Evolutionary conservation across 805 yeast genomes (phyloP).

Genomic region (Blastobotrys peoriensis): DNA sequence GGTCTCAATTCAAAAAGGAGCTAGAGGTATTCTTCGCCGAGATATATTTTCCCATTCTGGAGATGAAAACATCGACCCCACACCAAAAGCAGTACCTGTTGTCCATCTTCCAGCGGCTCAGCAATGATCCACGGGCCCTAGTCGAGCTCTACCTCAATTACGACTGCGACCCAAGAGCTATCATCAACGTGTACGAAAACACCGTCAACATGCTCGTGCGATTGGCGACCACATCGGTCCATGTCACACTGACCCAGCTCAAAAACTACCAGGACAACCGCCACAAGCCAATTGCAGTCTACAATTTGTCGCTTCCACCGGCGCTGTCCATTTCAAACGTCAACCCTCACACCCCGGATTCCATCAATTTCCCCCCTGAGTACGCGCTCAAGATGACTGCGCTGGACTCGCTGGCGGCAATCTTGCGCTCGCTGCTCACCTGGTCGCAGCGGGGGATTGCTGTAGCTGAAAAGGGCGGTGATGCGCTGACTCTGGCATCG

Average conservation of each 20-base stretch:
- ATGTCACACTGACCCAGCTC: slow-evolving; percentile 64
- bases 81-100: slow-evolving; percentile 90
- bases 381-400: slow-evolving; percentile 81
- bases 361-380: slow-evolving; percentile 51
- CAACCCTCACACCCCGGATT: slow-evolving; percentile 24
- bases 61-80: slow-evolving; percentile 81
- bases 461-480: slow-evolving; percentile 13
- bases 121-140: slow-evolving; percentile 82
- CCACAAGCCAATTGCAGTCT: slow-evolving; percentile 59
- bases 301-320: slow-evolving; percentile 68
- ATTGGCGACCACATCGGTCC: slow-evolving; percentile 65
- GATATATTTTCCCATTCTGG: slow-evolving; percentile 89
- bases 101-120: slow-evolving; percentile 70
- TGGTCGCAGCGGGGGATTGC: slow-evolving; percentile 74
- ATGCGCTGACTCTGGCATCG: not conserved
- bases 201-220: slow-evolving; percentile 71
- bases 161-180: slow-evolving; percentile 75
- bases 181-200: slow-evolving; percentile 81
- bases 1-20: slow-evolving; percentile 86
- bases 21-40: slow-evolving; percentile 91
- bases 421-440: slow-evolving; percentile 69
- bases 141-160: slow-evolving; percentile 92
- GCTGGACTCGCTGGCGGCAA: slow-evolving; percentile 71
- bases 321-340: slow-evolving; percentile 65
- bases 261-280: slow-evolving; percentile 44